Conservation (phyloP, 176 grass and related monocot genomes). For the Bromus sterilis region DNA sequence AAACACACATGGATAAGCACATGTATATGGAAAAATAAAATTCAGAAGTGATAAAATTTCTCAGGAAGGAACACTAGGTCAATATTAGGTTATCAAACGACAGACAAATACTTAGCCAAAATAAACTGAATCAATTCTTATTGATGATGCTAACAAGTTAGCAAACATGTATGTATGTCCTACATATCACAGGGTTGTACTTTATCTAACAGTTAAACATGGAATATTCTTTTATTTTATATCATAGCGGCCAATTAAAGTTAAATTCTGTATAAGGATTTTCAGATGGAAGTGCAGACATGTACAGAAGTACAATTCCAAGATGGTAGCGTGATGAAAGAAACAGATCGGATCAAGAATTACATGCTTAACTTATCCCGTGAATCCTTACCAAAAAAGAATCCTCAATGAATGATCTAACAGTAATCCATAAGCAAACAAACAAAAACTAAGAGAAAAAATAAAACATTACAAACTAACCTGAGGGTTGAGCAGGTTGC, state of each 20-base stretch:
- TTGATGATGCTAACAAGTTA: not conserved
- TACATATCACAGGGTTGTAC: not conserved
- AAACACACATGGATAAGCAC: constrained; percentile 5
- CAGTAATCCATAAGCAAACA: constrained; percentile 15
- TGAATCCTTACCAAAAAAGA: not conserved
- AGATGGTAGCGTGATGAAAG: not conserved
- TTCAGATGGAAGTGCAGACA: not conserved
- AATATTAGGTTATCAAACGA: not conserved
- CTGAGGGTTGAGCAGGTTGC: constrained; percentile 97
- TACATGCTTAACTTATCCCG: not conserved
- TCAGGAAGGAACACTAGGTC: not conserved
- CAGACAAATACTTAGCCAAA: not conserved
- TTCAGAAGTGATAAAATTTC: not conserved
- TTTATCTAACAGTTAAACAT: not conserved
- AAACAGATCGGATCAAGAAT: not conserved
- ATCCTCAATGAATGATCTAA: not conserved
- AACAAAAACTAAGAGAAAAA: not conserved
- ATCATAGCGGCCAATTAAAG: not conserved
- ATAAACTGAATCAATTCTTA: not conserved
- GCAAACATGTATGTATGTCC: not conserved
- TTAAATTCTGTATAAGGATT: not conserved
- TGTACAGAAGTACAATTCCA: not conserved
- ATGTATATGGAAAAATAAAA: not conserved
- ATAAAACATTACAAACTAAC: constrained; percentile 26
- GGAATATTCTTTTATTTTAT: not conserved